Evolutionary conservation across 2,329 filamentous ascomycete genomes (phyloP).

Genomic region (Neonectria faginata): DNA sequence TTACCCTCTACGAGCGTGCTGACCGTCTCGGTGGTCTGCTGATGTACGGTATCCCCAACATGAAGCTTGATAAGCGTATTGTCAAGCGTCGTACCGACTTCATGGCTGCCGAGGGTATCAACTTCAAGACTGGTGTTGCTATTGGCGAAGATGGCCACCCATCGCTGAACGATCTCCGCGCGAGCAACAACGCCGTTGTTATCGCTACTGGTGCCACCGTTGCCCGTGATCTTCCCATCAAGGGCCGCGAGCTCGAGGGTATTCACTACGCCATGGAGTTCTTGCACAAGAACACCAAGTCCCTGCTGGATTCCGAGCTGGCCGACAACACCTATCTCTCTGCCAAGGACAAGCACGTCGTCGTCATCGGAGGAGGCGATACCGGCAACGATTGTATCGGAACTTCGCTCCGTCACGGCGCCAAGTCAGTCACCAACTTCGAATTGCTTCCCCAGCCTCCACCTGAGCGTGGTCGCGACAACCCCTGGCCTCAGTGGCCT

Average conservation of each 20-base stretch:
- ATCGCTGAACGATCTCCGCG: constrained; percentile 77
- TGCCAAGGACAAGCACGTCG: constrained; percentile 93
- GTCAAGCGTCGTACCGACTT: constrained; percentile 96
- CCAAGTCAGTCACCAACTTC: constrained; percentile 96
- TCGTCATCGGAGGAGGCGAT: constrained; percentile 97
- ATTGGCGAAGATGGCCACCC: constrained; percentile 77
- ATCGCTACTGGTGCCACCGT: constrained; percentile 95
- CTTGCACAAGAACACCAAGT: constrained; percentile 97
- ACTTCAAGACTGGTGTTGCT: constrained; percentile 81
- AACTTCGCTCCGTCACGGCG: constrained; percentile 93
- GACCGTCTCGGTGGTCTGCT: constrained; percentile 91
- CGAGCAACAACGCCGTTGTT: constrained; percentile 83
- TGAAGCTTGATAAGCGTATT: constrained; percentile 99
- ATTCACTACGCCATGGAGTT: constrained; percentile 99
- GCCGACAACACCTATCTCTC: constrained; percentile 88
- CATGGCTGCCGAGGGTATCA: constrained; percentile 89
- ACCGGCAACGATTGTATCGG: constrained; percentile 98
- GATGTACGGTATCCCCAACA: constrained; percentile 99
- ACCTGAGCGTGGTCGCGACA: constrained; percentile 88
- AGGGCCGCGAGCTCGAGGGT: constrained; percentile 86
- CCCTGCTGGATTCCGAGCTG: constrained; percentile 90
- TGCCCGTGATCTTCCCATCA: constrained; percentile 90
- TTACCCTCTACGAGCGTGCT: constrained; percentile 92
- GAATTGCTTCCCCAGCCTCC: constrained; percentile 94
- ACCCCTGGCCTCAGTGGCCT: constrained; percentile 99